Conservation (phyloP, 768 basidiomycete genomes). For the Piloderma croceum region DNA sequence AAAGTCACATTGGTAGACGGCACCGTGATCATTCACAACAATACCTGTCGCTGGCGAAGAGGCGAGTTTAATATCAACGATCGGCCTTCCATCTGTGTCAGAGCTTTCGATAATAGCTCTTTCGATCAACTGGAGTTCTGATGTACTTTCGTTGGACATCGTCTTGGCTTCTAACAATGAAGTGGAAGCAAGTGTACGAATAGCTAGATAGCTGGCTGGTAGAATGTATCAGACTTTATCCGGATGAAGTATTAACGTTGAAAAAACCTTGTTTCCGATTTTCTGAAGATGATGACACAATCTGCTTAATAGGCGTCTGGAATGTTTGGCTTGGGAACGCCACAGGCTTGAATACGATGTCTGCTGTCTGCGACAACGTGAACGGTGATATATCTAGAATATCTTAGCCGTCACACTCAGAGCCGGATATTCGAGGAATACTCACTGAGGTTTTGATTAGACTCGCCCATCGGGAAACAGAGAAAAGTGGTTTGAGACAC, state of each 20-base stretch:
- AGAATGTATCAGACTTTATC: background rate
- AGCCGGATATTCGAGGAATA: slow-evolving; percentile 1
- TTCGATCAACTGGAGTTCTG: slow-evolving; percentile 21
- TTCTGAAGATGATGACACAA: too few relatives aligned
- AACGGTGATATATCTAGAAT: slow-evolving; percentile 46
- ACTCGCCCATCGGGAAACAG: slow-evolving; percentile 63
- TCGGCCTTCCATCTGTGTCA: slow-evolving; percentile 34
- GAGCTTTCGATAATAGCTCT: slow-evolving; percentile 34
- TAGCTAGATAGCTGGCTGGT: slow-evolving; percentile 29
- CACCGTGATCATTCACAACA: slow-evolving; percentile 46
- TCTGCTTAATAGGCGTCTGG: slow-evolving; percentile 64
- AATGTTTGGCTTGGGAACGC: slow-evolving; percentile 42
- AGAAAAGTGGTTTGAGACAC: slow-evolving; percentile 27
- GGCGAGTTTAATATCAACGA: slow-evolving; percentile 44
- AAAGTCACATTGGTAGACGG: slow-evolving; percentile 43
- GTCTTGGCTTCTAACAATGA: slow-evolving; percentile 33
- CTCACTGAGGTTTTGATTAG: slow-evolving; percentile 57
- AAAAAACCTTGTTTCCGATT: too few relatives aligned
- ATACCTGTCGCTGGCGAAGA: slow-evolving; percentile 29
- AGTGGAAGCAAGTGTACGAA: slow-evolving; percentile 44
- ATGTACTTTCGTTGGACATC: slow-evolving; percentile 4
- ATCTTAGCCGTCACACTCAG: background rate
- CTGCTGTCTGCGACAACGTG: slow-evolving; percentile 19
- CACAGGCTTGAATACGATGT: slow-evolving; percentile 34
- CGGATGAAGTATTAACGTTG: slow-evolving; percentile 1